A percentile compares a stretch with the other conserved stretches of the same genome.
Conservation (phyloP, 352 stramenopile species). For the Phytophthora pisi region DNA sequence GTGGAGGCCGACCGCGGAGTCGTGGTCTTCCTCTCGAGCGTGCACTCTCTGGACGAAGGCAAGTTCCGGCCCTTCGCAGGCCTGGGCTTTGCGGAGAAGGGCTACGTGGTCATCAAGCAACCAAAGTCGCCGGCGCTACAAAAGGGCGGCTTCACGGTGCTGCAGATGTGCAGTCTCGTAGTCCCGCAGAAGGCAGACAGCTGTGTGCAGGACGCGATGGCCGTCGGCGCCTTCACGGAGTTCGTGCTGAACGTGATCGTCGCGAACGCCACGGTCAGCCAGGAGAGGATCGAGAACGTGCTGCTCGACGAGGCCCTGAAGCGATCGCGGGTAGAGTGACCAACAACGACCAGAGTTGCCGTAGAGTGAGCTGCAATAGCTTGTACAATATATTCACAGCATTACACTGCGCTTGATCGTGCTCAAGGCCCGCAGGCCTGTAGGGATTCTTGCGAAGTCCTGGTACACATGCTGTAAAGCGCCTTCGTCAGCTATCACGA, state of each 20-base stretch:
- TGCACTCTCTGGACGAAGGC: constrained; percentile 29
- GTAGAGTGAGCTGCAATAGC: background rate
- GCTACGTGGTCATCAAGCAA: constrained; percentile 33
- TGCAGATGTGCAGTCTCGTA: constrained; percentile 37
- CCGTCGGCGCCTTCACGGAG: constrained; percentile 28
- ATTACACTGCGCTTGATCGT: no score
- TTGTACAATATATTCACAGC: no score
- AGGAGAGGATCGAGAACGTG: constrained; percentile 59
- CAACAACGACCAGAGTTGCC: background rate
- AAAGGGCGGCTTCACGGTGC: constrained; percentile 21
- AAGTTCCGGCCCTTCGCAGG: constrained; percentile 22
- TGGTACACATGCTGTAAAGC: no score
- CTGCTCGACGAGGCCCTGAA: constrained; percentile 29
- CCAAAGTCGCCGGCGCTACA: constrained; percentile 10
- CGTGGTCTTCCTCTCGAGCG: constrained; percentile 29
- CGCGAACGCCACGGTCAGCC: constrained; percentile 37
- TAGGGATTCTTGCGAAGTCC: no score
- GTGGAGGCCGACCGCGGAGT: constrained; percentile 18
- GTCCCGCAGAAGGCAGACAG: constrained; percentile 28
- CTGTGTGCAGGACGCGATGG: constrained; percentile 12
- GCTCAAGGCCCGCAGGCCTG: no score
- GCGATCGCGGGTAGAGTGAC: background rate
- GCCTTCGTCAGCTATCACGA: no score
- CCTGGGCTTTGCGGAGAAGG: constrained; percentile 35
- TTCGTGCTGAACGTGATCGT: constrained; percentile 40